A percentile compares a stretch with the other conserved stretches of the same genome.
phyloP scores from a whole-genome alignment of 1,139 yeast genomes.

The Cylindricascospora bacillispora region DNA sequence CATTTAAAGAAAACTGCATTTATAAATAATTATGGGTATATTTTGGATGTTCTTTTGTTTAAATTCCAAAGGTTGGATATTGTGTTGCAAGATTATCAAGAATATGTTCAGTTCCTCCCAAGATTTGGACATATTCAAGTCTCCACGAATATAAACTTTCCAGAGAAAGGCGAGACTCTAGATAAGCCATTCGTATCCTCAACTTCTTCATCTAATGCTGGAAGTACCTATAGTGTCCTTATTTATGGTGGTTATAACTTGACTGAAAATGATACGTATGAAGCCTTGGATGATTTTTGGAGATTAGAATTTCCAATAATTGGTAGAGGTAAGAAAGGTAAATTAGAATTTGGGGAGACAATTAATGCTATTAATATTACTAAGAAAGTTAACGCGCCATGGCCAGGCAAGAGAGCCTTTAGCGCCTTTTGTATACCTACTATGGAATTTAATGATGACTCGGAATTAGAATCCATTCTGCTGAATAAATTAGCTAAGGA shows the following conservation, averaged over 20 bases:
- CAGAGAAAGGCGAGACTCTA: not conserved
- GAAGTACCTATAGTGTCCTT: conserved; percentile 16
- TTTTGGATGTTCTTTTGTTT: conserved; percentile 29
- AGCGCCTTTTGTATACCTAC: conserved; percentile 18
- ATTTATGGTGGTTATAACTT: conserved; percentile 35
- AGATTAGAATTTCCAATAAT: conserved; percentile 31
- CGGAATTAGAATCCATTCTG: conserved; percentile 3
- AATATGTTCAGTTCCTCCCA: conserved; percentile 29
- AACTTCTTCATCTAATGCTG: conserved; percentile 1
- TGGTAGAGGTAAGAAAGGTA: conserved; percentile 25
- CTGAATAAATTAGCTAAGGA: conserved; percentile 4
- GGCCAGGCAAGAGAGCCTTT: conserved; percentile 28
- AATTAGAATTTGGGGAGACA: conserved; percentile 24
- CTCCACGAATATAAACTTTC: conserved; percentile 12
- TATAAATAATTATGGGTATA: conserved; percentile 29
- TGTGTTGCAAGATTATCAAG: conserved; percentile 25
- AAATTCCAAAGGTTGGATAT: conserved; percentile 29
- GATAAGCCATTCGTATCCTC: not conserved
- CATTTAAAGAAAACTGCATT: conserved; percentile 24
- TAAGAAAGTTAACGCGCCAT: conserved; percentile 5
- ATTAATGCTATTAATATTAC: conserved; percentile 25
- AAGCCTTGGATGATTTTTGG: conserved; percentile 37
- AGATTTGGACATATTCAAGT: conserved; percentile 35
- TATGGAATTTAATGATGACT: conserved; percentile 1
- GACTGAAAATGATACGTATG: conserved; percentile 21